Percentiles rank a stretch among this genome's conserved stretches.
Evolutionary conservation across 176 grass and related monocot species (phyloP).

Genomic region (Ensete ventricosum): DNA sequence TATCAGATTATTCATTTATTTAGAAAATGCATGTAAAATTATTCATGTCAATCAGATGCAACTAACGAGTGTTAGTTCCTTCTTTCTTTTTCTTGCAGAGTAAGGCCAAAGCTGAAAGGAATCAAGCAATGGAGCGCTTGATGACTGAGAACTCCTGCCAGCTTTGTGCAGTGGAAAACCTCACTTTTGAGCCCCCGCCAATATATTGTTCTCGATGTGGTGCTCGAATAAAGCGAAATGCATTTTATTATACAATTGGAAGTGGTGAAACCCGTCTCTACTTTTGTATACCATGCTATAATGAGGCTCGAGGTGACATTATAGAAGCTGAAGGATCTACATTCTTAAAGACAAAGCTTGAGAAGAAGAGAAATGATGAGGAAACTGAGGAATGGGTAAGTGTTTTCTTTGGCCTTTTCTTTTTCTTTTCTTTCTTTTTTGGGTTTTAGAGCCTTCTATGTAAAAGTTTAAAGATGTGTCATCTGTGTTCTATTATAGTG

Average conservation of each 20-base stretch:
- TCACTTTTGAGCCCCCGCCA: slow-evolving; percentile 89
- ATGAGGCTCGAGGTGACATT: slow-evolving; percentile 76
- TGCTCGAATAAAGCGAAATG: slow-evolving; percentile 91
- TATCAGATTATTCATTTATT: no score
- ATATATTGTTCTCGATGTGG: slow-evolving; percentile 98
- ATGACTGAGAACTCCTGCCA: slow-evolving; percentile 99
- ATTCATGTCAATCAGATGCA: neutral
- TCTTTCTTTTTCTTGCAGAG: slow-evolving; percentile 47
- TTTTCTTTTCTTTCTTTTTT: neutral
- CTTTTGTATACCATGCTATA: slow-evolving; percentile 87
- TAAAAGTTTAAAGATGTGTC: neutral
- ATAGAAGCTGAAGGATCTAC: slow-evolving; percentile 69
- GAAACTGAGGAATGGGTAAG: slow-evolving; percentile 99
- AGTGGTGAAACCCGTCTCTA: slow-evolving; percentile 78
- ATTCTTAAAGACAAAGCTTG: slow-evolving; percentile 61
- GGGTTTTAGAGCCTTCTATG: neutral
- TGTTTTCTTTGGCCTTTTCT: slow-evolving; percentile 8
- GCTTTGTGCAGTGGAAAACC: slow-evolving; percentile 94
- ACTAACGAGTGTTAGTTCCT: neutral
- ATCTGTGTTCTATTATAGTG: slow-evolving; percentile 45
- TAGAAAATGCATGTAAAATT: no score
- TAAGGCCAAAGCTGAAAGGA: slow-evolving; percentile 98
- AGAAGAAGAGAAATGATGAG: slow-evolving; percentile 97
- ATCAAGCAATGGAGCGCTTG: slow-evolving; percentile 65
- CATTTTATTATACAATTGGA: slow-evolving; percentile 82